phyloP scores from a whole-genome alignment of 2,329 filamentous ascomycete genomes.

The Pseudocercospora crystallina region DNA sequence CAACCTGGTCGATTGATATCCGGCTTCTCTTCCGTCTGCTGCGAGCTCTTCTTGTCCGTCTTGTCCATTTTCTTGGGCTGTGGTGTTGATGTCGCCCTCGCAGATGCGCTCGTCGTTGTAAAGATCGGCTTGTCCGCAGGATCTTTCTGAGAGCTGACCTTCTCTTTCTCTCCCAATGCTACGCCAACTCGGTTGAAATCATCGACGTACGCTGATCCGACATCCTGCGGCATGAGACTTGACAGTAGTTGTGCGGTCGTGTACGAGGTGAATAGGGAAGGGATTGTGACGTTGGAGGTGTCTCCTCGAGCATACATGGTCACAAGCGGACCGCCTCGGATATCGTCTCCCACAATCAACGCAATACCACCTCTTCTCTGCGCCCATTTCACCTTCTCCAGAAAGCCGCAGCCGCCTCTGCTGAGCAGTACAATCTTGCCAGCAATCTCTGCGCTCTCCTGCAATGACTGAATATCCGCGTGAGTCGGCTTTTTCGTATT shows the following conservation, averaged over 20 bases:
- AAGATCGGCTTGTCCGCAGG: constrained; percentile 29
- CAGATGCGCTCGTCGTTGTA: constrained; percentile 25
- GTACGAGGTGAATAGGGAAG: constrained; percentile 89
- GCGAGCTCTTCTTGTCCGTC: constrained; percentile 26
- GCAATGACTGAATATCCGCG: constrained; percentile 86
- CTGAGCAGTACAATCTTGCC: constrained; percentile 91
- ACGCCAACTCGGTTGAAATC: constrained; percentile 52
- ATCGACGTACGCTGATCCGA: constrained; percentile 40
- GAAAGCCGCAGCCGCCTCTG: constrained; percentile 89
- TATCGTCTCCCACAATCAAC: constrained; percentile 91
- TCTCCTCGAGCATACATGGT: constrained; percentile 99
- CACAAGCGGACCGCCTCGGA: constrained; percentile 81
- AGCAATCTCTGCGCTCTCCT: constrained; percentile 87
- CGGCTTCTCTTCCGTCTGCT: constrained; percentile 12
- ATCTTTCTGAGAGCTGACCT: constrained; percentile 12
- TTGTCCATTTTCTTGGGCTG: constrained; percentile 16
- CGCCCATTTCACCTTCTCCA: constrained; percentile 97
- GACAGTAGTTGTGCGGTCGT: constrained; percentile 92
- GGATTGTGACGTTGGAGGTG: constrained; percentile 91
- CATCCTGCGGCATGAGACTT: constrained; percentile 74
- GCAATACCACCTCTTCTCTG: constrained; percentile 86
- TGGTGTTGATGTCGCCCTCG: constrained; percentile 21
- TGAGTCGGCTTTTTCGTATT: constrained; percentile 51
- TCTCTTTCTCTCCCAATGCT: constrained; percentile 24
- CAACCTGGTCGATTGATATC: constrained; percentile 34